Evolutionary conservation across 805 yeast species (phyloP).

Genomic region (Komagataella kurtzmanii): DNA sequence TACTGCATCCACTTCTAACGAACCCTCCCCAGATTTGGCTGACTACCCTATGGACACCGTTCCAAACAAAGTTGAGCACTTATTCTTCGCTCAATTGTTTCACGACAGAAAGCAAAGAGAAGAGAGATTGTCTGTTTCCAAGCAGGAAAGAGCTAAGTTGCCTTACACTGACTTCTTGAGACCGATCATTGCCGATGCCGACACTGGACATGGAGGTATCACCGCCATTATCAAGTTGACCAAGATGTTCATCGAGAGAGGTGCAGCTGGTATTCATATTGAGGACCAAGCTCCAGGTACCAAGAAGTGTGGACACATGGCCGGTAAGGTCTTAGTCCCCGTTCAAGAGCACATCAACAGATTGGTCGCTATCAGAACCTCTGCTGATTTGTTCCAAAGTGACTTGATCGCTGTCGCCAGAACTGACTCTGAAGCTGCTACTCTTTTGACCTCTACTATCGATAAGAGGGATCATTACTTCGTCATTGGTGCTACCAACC

Average conservation of each 20-base stretch:
- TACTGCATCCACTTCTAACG: constrained; percentile 93
- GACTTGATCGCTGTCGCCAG: constrained; percentile 84
- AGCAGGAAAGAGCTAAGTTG: constrained; percentile 53
- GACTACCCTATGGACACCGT: constrained; percentile 98
- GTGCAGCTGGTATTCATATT: constrained; percentile 98
- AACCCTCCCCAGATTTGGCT: constrained; percentile 96
- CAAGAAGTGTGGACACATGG: constrained; percentile 98
- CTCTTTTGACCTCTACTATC: constrained; percentile 84
- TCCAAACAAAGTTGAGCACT: constrained; percentile 94
- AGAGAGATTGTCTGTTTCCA: constrained; percentile 52
- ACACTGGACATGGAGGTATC: constrained; percentile 98
- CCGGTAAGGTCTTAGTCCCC: constrained; percentile 94
- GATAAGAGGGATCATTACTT: constrained; percentile 92
- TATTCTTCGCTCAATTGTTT: constrained; percentile 92
- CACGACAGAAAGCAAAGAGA: constrained; percentile 95
- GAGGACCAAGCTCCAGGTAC: constrained; percentile 99
- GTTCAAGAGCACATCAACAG: constrained; percentile 96
- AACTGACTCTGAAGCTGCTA: constrained; percentile 97
- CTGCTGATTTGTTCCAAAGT: constrained; percentile 87
- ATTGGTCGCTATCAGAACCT: constrained; percentile 83
- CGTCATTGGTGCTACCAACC: constrained; percentile 83
- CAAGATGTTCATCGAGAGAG: constrained; percentile 91
- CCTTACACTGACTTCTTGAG: constrained; percentile 78
- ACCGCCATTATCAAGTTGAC: constrained; percentile 94
- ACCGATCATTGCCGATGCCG: constrained; percentile 95